Base-by-base conservation (phyloP, 352 stramenopile species). In the Pythium myriotylum region DNA sequence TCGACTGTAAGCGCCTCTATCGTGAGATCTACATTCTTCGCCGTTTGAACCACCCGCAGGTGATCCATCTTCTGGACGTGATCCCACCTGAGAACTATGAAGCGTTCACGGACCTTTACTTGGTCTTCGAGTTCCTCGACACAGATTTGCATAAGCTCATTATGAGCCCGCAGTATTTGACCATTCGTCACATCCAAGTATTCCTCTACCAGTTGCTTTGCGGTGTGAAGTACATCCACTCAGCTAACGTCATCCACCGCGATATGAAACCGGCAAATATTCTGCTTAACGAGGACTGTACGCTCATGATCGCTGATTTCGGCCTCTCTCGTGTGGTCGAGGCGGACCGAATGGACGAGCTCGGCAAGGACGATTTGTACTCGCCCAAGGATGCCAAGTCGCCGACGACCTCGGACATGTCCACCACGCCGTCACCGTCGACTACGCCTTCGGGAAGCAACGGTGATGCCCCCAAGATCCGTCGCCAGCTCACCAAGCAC, bases 161-260 rank as follows among this genome's bases (percentile, higher is more conserved):
- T 59, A 97, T 97, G 75, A 95, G 80, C 27, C 89, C 88, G 22
- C 85, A 94, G 65, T 97, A 96, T 70, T 73, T 98, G 50, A 97
- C 88, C 0, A 96, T 98, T 54, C 91, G 96, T 59, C 96, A 99
- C 69, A 96, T 97, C 27, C 92, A 98, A 77, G 97, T 98, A n/a
- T 98, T 98, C 73, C 70, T 98, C 56, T 98, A 98, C 70, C 94
- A 99, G 67, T 70, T 98, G 39, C 71, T 99, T 12, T 93, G 94
- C 20, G 94, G 92, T 3, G 69, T 99, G 39, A 98, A 98, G 77
- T 98, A 98, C 67, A 96, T 99, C 49, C 96, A 99, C 69, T 97
- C 88, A 27, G 86, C 78, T 14, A 91, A 95, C 63, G 84, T 96
- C 47, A 94, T 96, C 61, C 88, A 96, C 54, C 85, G 88, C 32